Conservation (phyloP, 371 early-diverging fungal species). For the Gilbertella persicaria region DNA sequence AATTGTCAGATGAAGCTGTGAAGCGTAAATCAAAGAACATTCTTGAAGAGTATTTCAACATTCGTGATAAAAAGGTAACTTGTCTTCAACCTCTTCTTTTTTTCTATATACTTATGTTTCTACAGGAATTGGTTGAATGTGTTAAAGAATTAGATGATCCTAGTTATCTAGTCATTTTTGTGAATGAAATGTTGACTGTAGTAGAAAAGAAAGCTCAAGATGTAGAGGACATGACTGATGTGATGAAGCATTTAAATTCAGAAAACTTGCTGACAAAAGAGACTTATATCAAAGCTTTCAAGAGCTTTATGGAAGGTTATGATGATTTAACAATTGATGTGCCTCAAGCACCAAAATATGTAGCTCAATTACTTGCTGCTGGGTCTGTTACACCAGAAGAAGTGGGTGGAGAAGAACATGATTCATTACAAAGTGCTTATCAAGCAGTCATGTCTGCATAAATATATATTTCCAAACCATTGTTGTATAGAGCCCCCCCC, state of each 20-base stretch:
- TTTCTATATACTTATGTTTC: too few relatives aligned
- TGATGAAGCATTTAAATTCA: conserved; percentile 46
- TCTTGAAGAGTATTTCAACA: conserved; percentile 67
- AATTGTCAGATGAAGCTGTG: conserved; percentile 52
- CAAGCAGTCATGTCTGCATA: too few relatives aligned
- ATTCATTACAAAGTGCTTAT: conserved; percentile 21
- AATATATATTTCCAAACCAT: too few relatives aligned
- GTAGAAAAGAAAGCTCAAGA: conserved; percentile 65
- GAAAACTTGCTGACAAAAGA: conserved; percentile 44
- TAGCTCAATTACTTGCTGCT: conserved; percentile 46
- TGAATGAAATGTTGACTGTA: conserved; percentile 41
- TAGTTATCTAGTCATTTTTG: conserved; percentile 51
- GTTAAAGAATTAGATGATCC: conserved; percentile 68
- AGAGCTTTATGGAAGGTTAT: conserved; percentile 62
- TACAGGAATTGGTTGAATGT: conserved; percentile 59
- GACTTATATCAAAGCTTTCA: conserved; percentile 56
- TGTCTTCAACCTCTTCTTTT: too few relatives aligned
- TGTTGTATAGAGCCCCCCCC: not conserved
- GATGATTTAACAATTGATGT: conserved; percentile 84
- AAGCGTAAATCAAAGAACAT: conserved; percentile 69
- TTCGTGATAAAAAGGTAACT: conserved; percentile 53
- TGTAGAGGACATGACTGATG: conserved; percentile 53
- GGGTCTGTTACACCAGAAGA: conserved; percentile 13
- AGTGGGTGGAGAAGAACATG: conserved; percentile 15
- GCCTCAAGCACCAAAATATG: conserved; percentile 73